These are phyloP conservation scores for Neobulgaria alba DNA, from an alignment of 2,329 filamentous ascomycete species.

Conservation along the genomic window DNA sequence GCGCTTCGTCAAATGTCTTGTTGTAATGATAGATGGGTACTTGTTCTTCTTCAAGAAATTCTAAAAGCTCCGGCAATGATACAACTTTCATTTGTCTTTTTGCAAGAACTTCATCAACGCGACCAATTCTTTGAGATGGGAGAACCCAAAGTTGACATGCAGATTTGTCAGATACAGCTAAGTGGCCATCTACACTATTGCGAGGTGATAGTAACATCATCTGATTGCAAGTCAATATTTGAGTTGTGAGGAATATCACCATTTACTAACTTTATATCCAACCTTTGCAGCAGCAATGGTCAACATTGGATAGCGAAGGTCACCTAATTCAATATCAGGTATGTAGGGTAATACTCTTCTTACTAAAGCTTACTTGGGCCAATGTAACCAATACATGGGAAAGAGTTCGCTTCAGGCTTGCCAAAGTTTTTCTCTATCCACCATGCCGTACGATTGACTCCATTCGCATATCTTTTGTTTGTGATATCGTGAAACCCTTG, in stretches of 20 bases:
- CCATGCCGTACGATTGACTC: slow-evolving; percentile 18
- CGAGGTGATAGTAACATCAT: slow-evolving; percentile 31
- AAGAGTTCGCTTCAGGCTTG: slow-evolving; percentile 15
- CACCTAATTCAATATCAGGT: slow-evolving; percentile 8
- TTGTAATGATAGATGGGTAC: slow-evolving; percentile 23
- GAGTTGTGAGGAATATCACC: not conserved
- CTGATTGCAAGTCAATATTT: slow-evolving; percentile 12
- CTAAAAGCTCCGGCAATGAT: slow-evolving; percentile 23
- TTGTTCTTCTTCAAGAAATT: slow-evolving; percentile 22
- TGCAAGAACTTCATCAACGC: slow-evolving; percentile 11
- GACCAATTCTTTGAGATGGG: slow-evolving; percentile 7
- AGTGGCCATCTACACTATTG: slow-evolving; percentile 29
- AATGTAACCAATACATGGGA: slow-evolving; percentile 12
- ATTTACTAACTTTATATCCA: slow-evolving; percentile 28
- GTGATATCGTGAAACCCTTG: slow-evolving; percentile 12
- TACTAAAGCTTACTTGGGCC: not conserved
- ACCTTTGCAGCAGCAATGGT: slow-evolving; percentile 28
- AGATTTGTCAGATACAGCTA: slow-evolving; percentile 29
- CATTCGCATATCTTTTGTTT: slow-evolving; percentile 14
- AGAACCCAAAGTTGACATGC: slow-evolving; percentile 21
- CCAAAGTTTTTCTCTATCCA: slow-evolving; percentile 12
- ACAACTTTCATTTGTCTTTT: slow-evolving; percentile 6
- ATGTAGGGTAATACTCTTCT: not conserved
- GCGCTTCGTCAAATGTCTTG: slow-evolving; percentile 29
- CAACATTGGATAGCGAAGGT: slow-evolving; percentile 14